Conservation (phyloP, 2,329 filamentous ascomycete genomes). For the Akanthomyces dipterigenus region DNA sequence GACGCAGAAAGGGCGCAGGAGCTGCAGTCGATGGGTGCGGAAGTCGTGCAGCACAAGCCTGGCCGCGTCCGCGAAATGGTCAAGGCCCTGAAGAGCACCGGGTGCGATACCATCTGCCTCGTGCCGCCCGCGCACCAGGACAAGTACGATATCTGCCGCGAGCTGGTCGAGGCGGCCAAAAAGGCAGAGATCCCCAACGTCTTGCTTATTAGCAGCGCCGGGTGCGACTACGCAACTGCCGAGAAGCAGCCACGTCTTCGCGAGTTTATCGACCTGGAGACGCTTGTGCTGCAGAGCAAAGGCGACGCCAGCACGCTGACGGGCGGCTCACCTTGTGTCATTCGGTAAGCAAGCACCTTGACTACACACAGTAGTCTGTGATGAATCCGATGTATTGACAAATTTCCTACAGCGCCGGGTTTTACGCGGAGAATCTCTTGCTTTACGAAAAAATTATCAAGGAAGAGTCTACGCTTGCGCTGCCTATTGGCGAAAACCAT, state of each 20-base stretch:
- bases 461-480: slow-evolving; percentile 35
- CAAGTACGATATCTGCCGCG: slow-evolving; percentile 38
- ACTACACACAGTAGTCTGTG: neutral
- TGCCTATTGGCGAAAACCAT: slow-evolving; percentile 40
- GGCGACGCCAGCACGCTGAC: slow-evolving; percentile 22
- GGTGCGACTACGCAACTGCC: slow-evolving; percentile 42
- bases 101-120: slow-evolving; percentile 41
- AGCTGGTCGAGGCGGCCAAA: slow-evolving; percentile 39
- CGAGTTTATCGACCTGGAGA: slow-evolving; percentile 46
- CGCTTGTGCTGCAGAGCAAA: slow-evolving; percentile 25
- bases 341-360: slow-evolving; percentile 28
- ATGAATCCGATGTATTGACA: neutral
- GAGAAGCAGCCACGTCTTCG: slow-evolving; percentile 41
- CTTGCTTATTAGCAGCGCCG: slow-evolving; percentile 40
- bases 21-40: slow-evolving; percentile 28
- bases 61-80: slow-evolving; percentile 33
- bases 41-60: slow-evolving; percentile 34
- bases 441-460: slow-evolving; percentile 39
- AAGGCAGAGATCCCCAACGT: slow-evolving; percentile 38
- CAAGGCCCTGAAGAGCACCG: slow-evolving; percentile 32
- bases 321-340: slow-evolving; percentile 38
- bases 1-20: slow-evolving; percentile 26
- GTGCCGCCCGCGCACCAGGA: slow-evolving; percentile 40
- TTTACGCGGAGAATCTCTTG: slow-evolving; percentile 46
- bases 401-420: slow-evolving; percentile 32